phyloP scores from a whole-genome alignment of 768 basidiomycete species.

The Naganishia randhawae region DNA sequence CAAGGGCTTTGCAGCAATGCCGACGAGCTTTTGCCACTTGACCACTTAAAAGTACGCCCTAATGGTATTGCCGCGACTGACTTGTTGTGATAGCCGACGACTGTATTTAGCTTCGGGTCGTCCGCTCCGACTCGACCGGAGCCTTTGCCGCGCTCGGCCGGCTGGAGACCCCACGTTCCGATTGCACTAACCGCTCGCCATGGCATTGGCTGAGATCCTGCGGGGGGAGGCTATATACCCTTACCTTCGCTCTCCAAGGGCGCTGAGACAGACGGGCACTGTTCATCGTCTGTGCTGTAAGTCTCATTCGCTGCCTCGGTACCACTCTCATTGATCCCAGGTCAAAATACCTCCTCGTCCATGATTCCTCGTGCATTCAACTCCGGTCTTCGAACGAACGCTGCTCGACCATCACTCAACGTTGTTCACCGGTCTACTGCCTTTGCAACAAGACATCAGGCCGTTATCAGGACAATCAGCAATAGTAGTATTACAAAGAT shows the following conservation, averaged over 20 bases:
- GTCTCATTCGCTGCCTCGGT: not conserved
- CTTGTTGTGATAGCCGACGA: too few species aligned
- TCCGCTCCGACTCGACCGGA: not conserved
- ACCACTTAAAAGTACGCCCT: too few species aligned
- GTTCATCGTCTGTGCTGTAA: conserved; percentile 1
- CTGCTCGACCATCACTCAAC: not conserved
- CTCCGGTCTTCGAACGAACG: conserved; percentile 6
- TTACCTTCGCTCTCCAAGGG: not conserved
- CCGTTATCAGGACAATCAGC: not conserved
- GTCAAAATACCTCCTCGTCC: not conserved
- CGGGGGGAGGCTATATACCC: not conserved
- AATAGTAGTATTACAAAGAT: not conserved
- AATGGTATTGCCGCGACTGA: too few species aligned
- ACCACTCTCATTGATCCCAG: not conserved
- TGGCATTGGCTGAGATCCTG: not conserved
- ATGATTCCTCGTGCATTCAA: not conserved
- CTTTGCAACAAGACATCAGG: not conserved
- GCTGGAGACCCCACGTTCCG: not conserved
- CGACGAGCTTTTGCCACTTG: too few species aligned
- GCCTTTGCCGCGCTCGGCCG: not conserved
- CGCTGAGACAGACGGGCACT: not conserved
- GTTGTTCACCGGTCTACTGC: not conserved
- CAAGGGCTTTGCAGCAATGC: too few species aligned
- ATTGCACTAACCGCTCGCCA: not conserved
- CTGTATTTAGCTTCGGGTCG: too few species aligned